A percentile compares a stretch with the other conserved stretches of the same genome.
These are phyloP conservation scores for Chaetothyriales sp. DNA, from an alignment of 2,329 filamentous ascomycete genomes.

Conservation along the genomic window DNA sequence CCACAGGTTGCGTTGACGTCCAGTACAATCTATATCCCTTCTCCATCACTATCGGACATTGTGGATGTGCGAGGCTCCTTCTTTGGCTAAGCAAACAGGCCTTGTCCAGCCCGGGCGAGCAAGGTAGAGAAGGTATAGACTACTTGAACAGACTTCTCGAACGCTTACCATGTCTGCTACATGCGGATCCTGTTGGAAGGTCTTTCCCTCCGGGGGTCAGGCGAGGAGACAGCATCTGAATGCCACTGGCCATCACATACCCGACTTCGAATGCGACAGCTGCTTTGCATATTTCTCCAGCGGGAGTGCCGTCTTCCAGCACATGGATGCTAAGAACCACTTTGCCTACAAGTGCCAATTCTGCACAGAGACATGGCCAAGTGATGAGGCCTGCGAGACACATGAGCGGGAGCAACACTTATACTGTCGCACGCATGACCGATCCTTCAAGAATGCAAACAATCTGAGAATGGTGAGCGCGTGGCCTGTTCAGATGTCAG, in stretches of 20 bases:
- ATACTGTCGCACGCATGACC: not conserved
- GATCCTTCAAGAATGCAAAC: not conserved
- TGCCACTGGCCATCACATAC: not conserved
- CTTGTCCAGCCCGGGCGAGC: too few species aligned
- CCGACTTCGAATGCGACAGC: conserved; percentile 19
- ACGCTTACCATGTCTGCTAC: not conserved
- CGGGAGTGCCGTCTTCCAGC: conserved; percentile 17
- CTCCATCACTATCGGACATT: too few species aligned
- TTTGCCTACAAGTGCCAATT: conserved; percentile 20
- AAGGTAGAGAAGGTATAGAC: too few species aligned
- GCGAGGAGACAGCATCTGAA: not conserved
- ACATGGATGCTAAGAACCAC: conserved; percentile 21
- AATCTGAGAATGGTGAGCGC: not conserved
- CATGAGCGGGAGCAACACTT: not conserved
- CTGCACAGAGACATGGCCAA: conserved; percentile 14
- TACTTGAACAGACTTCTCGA: too few species aligned
- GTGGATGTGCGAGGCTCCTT: too few species aligned
- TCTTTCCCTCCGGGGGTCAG: not conserved
- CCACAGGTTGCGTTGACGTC: too few species aligned
- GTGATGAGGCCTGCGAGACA: not conserved
- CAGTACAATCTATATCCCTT: too few species aligned
- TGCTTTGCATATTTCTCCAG: conserved; percentile 18
- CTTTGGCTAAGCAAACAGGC: too few species aligned
- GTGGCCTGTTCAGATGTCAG: not conserved
- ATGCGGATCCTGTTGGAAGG: not conserved